Percentiles rank a stretch among this genome's conserved stretches.
These are phyloP conservation scores for Solanum rostratum DNA, from an alignment of 257 asterid genomes.

Conservation along the genomic window DNA sequence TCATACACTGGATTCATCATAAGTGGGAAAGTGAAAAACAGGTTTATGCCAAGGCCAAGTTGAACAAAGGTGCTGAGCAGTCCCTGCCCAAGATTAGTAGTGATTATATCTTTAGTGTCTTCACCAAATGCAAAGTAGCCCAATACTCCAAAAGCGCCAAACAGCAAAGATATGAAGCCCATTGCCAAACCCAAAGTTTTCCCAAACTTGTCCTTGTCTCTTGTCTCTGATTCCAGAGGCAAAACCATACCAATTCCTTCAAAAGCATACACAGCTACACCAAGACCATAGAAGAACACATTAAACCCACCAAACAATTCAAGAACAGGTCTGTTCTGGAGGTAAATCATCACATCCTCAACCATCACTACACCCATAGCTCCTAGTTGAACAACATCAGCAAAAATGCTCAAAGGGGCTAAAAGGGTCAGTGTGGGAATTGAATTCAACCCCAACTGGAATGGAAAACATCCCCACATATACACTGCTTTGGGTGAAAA, in stretches of 20 bases:
- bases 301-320: conserved; percentile 60
- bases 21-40: conserved; percentile 64
- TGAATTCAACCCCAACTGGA: conserved; percentile 74
- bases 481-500: conserved; percentile 40
- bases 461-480: conserved; percentile 75
- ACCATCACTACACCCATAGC: conserved; percentile 85
- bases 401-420: conserved; percentile 84
- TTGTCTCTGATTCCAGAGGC: conserved; percentile 72
- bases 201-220: conserved; percentile 56
- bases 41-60: conserved; percentile 53
- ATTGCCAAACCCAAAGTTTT: conserved; percentile 46
- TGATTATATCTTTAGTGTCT: conserved; percentile 61
- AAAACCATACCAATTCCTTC: conserved; percentile 88
- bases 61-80: conserved; percentile 52
- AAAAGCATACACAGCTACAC: conserved; percentile 80
- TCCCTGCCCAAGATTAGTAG: conserved; percentile 75
- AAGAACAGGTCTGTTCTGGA: conserved; percentile 37
- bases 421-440: conserved; percentile 61
- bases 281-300: conserved; percentile 67
- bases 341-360: conserved; percentile 45
- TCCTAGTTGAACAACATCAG: conserved; percentile 65
- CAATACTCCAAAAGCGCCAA: conserved; percentile 50
- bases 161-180: conserved; percentile 63
- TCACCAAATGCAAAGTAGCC: conserved; percentile 84
- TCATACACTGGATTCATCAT: conserved; percentile 96